Percentiles rank a stretch among this genome's conserved stretches.
phyloP scores from a whole-genome alignment of 2,329 filamentous ascomycete genomes.

The Scedosporium boydii region DNA sequence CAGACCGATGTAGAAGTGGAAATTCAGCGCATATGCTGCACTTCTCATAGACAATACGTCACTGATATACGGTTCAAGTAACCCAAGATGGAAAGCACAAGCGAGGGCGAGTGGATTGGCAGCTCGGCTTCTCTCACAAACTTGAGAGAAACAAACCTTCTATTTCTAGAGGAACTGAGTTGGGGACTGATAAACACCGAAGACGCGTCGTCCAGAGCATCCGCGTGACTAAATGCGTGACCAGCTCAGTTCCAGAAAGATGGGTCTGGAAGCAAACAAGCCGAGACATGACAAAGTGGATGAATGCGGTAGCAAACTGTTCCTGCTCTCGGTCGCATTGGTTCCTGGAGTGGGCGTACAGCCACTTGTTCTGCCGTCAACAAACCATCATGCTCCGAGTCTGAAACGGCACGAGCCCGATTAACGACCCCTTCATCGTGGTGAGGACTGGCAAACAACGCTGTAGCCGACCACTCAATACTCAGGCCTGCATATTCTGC shows the following conservation, averaged over 20 bases:
- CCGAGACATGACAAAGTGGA: too few species aligned
- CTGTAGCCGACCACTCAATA: neutral
- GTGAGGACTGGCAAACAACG: neutral
- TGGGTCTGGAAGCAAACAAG: too few species aligned
- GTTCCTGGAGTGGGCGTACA: neutral
- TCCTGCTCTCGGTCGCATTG: neutral
- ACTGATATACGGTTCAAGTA: neutral
- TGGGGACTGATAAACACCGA: neutral
- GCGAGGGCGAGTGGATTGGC: neutral
- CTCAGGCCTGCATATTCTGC: too few species aligned
- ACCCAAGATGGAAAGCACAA: too few species aligned
- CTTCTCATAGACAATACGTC: too few species aligned
- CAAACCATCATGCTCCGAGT: too few species aligned
- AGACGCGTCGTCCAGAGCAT: neutral
- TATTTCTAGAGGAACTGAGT: neutral
- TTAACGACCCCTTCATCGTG: neutral
- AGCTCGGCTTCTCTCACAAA: neutral
- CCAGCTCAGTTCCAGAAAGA: neutral
- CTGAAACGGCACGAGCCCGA: too few species aligned
- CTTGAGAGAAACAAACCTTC: neutral
- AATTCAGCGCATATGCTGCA: too few species aligned
- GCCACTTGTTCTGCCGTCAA: too few species aligned
- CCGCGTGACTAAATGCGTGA: slow-evolving; percentile 1
- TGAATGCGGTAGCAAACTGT: too few species aligned
- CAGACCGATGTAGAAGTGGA: too few species aligned